Conservation (phyloP, 2,329 filamentous ascomycete genomes). For the Davidsoniella virescens region DNA sequence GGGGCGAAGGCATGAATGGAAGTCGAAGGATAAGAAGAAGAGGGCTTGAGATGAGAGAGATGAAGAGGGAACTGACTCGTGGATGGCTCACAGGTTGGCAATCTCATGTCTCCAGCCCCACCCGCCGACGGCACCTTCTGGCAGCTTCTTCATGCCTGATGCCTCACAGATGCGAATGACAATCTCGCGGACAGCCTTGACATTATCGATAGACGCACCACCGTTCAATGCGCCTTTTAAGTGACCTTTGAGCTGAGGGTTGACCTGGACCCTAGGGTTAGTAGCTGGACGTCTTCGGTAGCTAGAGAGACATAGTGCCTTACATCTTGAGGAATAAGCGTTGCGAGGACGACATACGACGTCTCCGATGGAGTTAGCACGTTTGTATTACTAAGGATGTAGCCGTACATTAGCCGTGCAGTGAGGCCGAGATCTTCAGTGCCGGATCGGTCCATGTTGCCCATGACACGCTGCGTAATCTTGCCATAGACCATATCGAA, state of each 20-base stretch:
- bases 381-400: slow-evolving; percentile 30
- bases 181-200: slow-evolving; percentile 30
- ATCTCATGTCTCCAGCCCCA: slow-evolving; percentile 32
- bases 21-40: neutral
- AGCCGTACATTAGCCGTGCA: slow-evolving; percentile 32
- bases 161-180: slow-evolving; percentile 30
- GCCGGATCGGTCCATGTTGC: slow-evolving; percentile 31
- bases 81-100: slow-evolving; percentile 22
- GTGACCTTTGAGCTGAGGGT: slow-evolving; percentile 37
- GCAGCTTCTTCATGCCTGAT: slow-evolving; percentile 28
- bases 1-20: neutral
- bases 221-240: slow-evolving; percentile 33
- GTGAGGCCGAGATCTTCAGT: slow-evolving; percentile 33
- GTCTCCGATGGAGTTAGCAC: slow-evolving; percentile 31
- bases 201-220: slow-evolving; percentile 31
- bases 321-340: slow-evolving; percentile 34
- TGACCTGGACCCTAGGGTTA: slow-evolving; percentile 22
- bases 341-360: slow-evolving; percentile 34
- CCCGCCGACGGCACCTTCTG: slow-evolving; percentile 20
- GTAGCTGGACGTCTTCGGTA: neutral
- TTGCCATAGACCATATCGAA: slow-evolving; percentile 35
- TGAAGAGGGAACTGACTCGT: neutral
- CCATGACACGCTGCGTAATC: slow-evolving; percentile 29
- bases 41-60: neutral
- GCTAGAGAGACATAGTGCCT: slow-evolving; percentile 14